Base-by-base conservation (phyloP, 169 alveolate species). In the Condylostoma magnum region DNA sequence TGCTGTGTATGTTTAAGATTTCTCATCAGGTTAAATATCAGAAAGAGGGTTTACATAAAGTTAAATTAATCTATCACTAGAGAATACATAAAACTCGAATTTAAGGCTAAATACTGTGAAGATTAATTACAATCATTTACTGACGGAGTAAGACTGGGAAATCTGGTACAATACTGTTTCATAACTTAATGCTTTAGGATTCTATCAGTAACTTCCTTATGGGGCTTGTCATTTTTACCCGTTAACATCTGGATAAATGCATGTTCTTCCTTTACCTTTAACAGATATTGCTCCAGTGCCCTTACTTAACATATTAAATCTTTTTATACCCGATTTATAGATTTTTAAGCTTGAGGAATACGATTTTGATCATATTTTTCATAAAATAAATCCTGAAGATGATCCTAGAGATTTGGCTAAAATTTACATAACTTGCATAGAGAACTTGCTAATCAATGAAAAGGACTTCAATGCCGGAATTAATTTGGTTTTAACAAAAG, bases 121-220 rank as follows among this genome's bases (percentile, higher is more conserved):
- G 15, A 33, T 55, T 28, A n/a, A 12, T 25, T 41, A 30, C 22
- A 10, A 28, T n/a, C 68, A 55, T 22, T 27, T 55, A 25, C 50
- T 55, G 10, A 55, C 68, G 15, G 68, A 55, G 33, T 10, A 25
- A 2, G 68, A 55, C 25, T 55, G 68, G 68, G 68, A 55, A 30
- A 28, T 18, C 2, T 55, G 68, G 68, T 30, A 27, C 33, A 0
- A 20, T 30, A 10, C 22, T n/a, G 25, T 55, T 31, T 30, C 15
- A 55, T 41, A 55, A 27, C 10, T 55, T 12, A 15, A 20, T 12
- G 68, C 50, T 2, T n/a, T 55, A 12, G 68, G 68, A 55, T 55
- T 27, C 33, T 55, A 55, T 55, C 68, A 55, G 22, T 15, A 30
- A 12, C 1, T 55, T 8, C 68, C 68, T 27, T 55, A 55, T 55